Base-by-base conservation (phyloP, 345 rosid genomes). In the Ricinus communis region DNA sequence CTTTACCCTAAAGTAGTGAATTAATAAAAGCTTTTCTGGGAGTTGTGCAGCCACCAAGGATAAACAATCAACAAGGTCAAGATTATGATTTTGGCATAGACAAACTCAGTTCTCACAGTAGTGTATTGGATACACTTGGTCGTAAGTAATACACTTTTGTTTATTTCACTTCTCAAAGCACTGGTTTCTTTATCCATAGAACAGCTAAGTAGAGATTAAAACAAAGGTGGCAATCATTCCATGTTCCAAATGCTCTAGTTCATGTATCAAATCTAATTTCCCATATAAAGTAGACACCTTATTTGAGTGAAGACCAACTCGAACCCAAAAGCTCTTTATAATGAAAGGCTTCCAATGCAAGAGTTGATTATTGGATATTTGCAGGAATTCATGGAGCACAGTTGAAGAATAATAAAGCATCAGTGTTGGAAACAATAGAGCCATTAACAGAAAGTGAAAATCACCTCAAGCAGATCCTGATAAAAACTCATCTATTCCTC, bases 401-500 rank as follows among this genome's bases (percentile, higher is more conserved):
- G 36, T 60, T 38, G 55, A 76, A 75, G 56, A 54, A 62, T 62
- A 76, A 38, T 52, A 76, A 71, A 59, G 52, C 43, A 56, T 72
- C 43, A 1, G 63, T 33, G 58, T 6, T 47, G 31, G 77, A 79
- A 78, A 63, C 47, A 43, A 77, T 72, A 70, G 83, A 85, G 79
- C 83, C 76, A 36, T 66, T 92, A 55, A 83, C 90, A 31, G 91
- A 85, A 72, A 73, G 79, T 30, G 96, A 92, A 77, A 79, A 68
- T 65, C 81, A 46, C 66, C 89, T 95, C 21, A 89, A 88, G 89
- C 85, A 75, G 49, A 84, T 89, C 77, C 73, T 92, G 40, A 45
- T 80, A 65, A 85, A 83, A 76, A 87, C 87, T 74, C 92, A 86
- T 54, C 66, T 84, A 66, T 90, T 92, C 76, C 71, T 92, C 30